Evolutionary conservation across 495 filamentous ascomycete species (phyloP), one percentile per base, ranked within the genome.

Genomic region (Eremomyces bilateralis): DNA sequence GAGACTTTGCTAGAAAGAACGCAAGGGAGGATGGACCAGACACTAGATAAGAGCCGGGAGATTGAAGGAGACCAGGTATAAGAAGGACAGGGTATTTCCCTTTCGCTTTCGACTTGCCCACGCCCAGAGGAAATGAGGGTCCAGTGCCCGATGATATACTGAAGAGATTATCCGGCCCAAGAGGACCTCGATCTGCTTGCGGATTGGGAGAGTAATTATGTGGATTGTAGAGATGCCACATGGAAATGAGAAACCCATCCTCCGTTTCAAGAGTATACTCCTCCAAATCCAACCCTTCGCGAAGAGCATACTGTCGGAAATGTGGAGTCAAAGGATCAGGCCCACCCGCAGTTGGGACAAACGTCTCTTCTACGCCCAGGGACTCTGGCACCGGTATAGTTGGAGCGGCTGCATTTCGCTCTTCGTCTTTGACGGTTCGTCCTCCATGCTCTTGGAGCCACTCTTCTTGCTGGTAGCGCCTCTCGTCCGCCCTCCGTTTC

Each of bases 151-250:
- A n/a, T n/a, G n/a, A n/a, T n/a, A n/a, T n/a, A n/a, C n/a, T n/a
- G n/a, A n/a, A n/a, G n/a, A n/a, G n/a, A 15, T 51, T 24, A 5
- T 51, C 43, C 1, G 59, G 53, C 4, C 39, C 37, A n/a, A 46
- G 37, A 1, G 40, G 41, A 3, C 36, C 15, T 19, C 45, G 54
- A 11, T 50, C 42, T 2, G 28, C 21, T 8, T 20, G 4, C 13
- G 43, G 33, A 11, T 39, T n/a, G 3, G 38, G 37, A 12, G 28
- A 17, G 44, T 79, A 73, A 36, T 88, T 76, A 34, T 62, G 62
- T 0, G 85, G 88, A 36, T 93, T 73, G 50, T 82, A 95, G 21
- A 95, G 61, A 50, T 94, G 85, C 71, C 77, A 88, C 1, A 95
- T 58, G 13, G 71, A 64, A 37, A 95, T 75, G 40, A 94, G 67